Evolutionary conservation across 2,329 filamentous ascomycete species (phyloP).

Genomic region (Alternaria angustiovoidea): DNA sequence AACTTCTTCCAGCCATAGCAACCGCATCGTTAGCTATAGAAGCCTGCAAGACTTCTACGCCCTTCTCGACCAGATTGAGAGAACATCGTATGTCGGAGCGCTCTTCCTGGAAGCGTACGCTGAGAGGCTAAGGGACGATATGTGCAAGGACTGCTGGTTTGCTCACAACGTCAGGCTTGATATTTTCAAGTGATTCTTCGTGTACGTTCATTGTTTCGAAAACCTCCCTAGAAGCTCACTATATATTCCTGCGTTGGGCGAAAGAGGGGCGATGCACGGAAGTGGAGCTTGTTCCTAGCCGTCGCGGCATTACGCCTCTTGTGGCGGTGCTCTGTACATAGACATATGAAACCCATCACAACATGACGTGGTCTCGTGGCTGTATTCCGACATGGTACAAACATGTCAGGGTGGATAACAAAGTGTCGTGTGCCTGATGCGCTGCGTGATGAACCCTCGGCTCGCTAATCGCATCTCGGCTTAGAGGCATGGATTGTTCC

Average conservation of each 20-base stretch:
- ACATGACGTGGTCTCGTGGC: slow-evolving; percentile 41
- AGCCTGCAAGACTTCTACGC: slow-evolving; percentile 38
- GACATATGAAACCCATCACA: neutral
- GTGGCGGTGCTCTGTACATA: slow-evolving; percentile 19
- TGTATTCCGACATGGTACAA: neutral
- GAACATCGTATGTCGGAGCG: slow-evolving; percentile 26
- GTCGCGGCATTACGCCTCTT: slow-evolving; percentile 5
- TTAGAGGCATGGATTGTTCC: slow-evolving; percentile 15
- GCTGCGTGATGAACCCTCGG: slow-evolving; percentile 16
- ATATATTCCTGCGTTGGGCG: neutral
- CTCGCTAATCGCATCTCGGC: slow-evolving; percentile 31
- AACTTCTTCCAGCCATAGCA: neutral
- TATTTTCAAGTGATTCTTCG: neutral
- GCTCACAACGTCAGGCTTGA: slow-evolving; percentile 24
- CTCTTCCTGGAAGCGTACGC: slow-evolving; percentile 17
- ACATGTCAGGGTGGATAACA: slow-evolving; percentile 15
- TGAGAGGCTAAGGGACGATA: slow-evolving; percentile 31
- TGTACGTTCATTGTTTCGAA: neutral
- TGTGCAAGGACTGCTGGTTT: slow-evolving; percentile 37
- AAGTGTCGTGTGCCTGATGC: slow-evolving; percentile 30
- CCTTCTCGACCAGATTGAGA: slow-evolving; percentile 37
- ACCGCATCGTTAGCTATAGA: slow-evolving; percentile 25
- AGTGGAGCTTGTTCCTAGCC: neutral
- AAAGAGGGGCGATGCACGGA: neutral
- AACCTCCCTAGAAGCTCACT: neutral